Percentiles rank a stretch among this genome's conserved stretches.
phyloP scores from a whole-genome alignment of 139 green algal genomes.

The Yamagishiella unicocca region DNA sequence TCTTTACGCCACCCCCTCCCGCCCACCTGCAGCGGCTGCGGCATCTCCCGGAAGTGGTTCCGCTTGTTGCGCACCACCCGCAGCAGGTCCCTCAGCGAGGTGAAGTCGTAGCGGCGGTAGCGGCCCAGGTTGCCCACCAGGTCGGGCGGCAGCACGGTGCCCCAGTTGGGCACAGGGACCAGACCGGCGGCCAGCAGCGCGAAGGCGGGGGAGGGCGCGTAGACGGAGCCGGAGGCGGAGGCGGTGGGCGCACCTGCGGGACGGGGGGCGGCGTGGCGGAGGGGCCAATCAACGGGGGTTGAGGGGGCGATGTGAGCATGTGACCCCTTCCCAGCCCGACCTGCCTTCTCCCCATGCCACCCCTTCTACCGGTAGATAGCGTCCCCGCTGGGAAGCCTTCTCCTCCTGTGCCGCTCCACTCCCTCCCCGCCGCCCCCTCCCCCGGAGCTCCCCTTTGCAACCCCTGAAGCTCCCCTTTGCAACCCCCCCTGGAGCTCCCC shows the following conservation, averaged over 20 bases:
- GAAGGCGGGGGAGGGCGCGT: background rate
- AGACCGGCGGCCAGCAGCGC: background rate
- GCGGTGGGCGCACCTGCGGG: background rate
- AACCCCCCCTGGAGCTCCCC: no score
- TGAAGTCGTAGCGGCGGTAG: constrained; percentile 85
- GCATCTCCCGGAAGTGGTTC: constrained; percentile 97
- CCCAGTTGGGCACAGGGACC: constrained; percentile 73
- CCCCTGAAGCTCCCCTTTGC: no score
- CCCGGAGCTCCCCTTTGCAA: no score
- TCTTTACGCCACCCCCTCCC: no score
- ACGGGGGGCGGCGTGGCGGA: background rate
- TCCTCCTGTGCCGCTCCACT: no score
- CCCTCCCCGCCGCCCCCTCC: no score
- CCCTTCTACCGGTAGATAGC: background rate
- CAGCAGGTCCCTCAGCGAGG: constrained; percentile 93
- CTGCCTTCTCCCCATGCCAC: background rate
- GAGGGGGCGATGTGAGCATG: background rate
- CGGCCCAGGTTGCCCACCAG: constrained; percentile 92
- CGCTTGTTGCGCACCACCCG: constrained; percentile 99
- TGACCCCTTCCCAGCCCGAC: background rate
- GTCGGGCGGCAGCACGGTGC: constrained; percentile 72
- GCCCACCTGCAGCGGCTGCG: constrained; percentile 74
- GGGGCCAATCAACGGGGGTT: background rate
- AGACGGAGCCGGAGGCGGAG: background rate
- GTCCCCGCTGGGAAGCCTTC: no score